phyloP scores from a whole-genome alignment of 2,329 filamentous ascomycete species.

The Chalaropsis ovoidea region DNA sequence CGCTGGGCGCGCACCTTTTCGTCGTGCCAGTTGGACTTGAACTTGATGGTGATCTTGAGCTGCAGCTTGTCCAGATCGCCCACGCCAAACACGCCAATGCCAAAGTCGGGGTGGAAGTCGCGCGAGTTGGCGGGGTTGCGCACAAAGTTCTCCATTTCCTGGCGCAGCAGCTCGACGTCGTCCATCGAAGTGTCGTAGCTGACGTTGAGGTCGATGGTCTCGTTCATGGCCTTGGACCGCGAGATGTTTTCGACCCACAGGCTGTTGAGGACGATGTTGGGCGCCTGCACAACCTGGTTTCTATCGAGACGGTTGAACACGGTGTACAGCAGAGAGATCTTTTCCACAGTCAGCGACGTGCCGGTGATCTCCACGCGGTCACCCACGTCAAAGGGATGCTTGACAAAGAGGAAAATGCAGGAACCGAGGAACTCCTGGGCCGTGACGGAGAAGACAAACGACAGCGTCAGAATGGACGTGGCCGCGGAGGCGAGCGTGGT shows the following conservation, averaged over 20 bases:
- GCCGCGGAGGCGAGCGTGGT: slow-evolving; percentile 81
- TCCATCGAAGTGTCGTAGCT: slow-evolving; percentile 81
- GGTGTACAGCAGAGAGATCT: slow-evolving; percentile 87
- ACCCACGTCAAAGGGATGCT: slow-evolving; percentile 93
- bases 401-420: slow-evolving; percentile 97
- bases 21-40: slow-evolving; percentile 91
- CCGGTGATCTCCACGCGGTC: slow-evolving; percentile 76
- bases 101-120: slow-evolving; percentile 80
- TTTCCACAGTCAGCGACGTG: slow-evolving; percentile 65
- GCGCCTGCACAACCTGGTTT: slow-evolving; percentile 66
- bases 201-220: slow-evolving; percentile 68
- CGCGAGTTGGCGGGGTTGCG: slow-evolving; percentile 71
- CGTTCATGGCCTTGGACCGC: slow-evolving; percentile 84
- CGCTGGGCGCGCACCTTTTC: slow-evolving; percentile 69
- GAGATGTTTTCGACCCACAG: slow-evolving; percentile 94
- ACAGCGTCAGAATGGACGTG: slow-evolving; percentile 85
- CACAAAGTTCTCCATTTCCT: slow-evolving; percentile 80
- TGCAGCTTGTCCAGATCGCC: slow-evolving; percentile 80
- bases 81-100: slow-evolving; percentile 66
- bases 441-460: slow-evolving; percentile 88
- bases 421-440: slow-evolving; percentile 94
- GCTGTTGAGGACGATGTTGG: slow-evolving; percentile 84
- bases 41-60: slow-evolving; percentile 71
- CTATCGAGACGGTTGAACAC: slow-evolving; percentile 77
- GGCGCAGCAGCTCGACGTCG: slow-evolving; percentile 73